Base-by-base conservation (phyloP, 345 rosid genomes). In the Clausena lansium region DNA sequence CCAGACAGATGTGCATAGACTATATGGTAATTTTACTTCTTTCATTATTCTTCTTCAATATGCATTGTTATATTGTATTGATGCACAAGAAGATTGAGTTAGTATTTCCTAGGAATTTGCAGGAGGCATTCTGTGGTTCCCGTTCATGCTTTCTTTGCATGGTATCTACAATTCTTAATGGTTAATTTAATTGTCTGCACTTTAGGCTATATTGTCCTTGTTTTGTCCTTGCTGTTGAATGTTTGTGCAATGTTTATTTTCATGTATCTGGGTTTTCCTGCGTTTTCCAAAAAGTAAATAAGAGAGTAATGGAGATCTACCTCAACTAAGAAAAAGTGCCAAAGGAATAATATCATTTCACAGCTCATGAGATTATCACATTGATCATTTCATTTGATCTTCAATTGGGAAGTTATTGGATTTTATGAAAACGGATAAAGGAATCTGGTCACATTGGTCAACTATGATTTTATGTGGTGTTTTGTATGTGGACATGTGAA, bases 1-100 rank as follows among this genome's bases (percentile, higher is more conserved):
- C 84, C 71, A 85, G 98, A 79, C 98, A 97, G 84, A 81, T 97
- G 98, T 94, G 99, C 90, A 87, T 97, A 70, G 98, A 97, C 76
- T 94, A 97, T 81, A 94, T 97, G 99, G 99, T 97, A 93, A 74
- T 38, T 15, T 69, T 68, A 10, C 55, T 80, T 63, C 14, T 41
- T 52, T 28, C 13, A 10, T 62, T 63, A 13, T 30, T 24, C 7
- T 74, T 61, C 27, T 50, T 27, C 6, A 0, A 33, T 20, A 2
- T 69, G 6, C 17, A 19, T 52, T 73, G 73, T 41, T 52, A 7
- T 47, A 17, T 9, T 28, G 7, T 27, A 25, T 6, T 13, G 25
- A n/a, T 58, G 61, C 27, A 9, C 28, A 7, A 58, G 27, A 58
- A 25, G n/a, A 39, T 32, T 54, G 41, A 52, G 9, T 70, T 45